Conservation (phyloP, 441 rosid genomes). For the Erodium texanum region DNA sequence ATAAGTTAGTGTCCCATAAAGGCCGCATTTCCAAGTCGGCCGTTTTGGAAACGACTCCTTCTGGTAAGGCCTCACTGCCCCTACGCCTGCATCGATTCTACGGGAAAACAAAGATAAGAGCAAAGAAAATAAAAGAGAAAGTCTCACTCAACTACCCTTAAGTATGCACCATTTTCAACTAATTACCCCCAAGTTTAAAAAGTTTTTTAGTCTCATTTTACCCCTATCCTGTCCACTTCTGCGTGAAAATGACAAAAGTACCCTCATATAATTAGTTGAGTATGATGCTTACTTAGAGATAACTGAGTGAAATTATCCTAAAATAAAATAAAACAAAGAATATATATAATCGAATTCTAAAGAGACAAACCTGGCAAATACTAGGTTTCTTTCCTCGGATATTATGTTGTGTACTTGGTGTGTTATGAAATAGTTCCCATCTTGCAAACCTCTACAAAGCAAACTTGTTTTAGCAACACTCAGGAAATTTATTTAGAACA, state of each 20-base stretch:
- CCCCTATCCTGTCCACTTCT: too few species aligned
- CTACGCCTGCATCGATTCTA: constrained; percentile 40
- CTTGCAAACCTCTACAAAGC: constrained; percentile 44
- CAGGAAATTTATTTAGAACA: neutral
- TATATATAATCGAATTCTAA: neutral
- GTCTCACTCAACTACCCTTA: too few species aligned
- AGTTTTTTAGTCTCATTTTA: too few species aligned
- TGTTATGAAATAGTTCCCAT: constrained; percentile 34
- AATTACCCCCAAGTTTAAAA: too few species aligned
- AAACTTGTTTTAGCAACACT: too few species aligned
- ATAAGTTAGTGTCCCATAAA: constrained; percentile 38
- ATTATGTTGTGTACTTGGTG: constrained; percentile 3
- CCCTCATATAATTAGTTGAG: too few species aligned
- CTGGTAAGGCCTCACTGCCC: constrained; percentile 52
- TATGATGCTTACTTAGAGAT: too few species aligned
- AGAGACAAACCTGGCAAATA: constrained; percentile 52
- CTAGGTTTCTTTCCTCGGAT: constrained; percentile 1
- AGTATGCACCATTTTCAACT: too few species aligned
- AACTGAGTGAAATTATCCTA: too few species aligned
- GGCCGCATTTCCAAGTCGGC: constrained; percentile 58
- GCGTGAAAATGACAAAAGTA: too few species aligned
- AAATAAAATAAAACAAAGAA: too few species aligned
- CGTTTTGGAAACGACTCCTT: constrained; percentile 36
- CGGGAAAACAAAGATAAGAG: neutral
- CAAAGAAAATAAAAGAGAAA: neutral